Conservation (phyloP, 2,329 filamentous ascomycete genomes). For the Orbilia oligospora region DNA sequence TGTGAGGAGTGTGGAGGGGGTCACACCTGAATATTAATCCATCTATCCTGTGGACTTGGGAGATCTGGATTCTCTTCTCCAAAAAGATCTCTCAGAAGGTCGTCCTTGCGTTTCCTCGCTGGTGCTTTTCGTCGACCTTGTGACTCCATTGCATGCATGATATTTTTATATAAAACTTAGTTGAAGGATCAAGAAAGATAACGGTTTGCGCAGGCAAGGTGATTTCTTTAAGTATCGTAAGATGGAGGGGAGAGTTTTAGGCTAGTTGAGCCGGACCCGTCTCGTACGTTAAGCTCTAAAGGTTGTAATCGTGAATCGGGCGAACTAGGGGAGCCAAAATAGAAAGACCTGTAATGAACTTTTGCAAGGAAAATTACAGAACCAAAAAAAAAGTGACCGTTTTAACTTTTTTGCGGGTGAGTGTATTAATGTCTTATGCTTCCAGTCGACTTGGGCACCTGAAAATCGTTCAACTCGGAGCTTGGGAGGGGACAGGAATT, state of each 20-base stretch:
- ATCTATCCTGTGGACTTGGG: slow-evolving; percentile 58
- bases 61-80: slow-evolving; percentile 58
- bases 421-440: slow-evolving; percentile 46
- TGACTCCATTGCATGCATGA: slow-evolving; percentile 39
- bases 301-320: slow-evolving; percentile 1
- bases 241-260: slow-evolving; percentile 18
- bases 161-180: slow-evolving; percentile 6
- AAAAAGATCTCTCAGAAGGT: slow-evolving; percentile 56
- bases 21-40: slow-evolving; percentile 60
- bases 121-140: slow-evolving; percentile 50
- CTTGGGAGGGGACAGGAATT: slow-evolving; percentile 40
- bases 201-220: slow-evolving; percentile 16
- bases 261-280: slow-evolving; percentile 19
- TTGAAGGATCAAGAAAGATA: background rate
- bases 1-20: background rate
- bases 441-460: slow-evolving; percentile 44
- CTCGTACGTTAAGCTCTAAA: slow-evolving; percentile 1
- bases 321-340: slow-evolving; percentile 9
- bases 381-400: slow-evolving; percentile 26
- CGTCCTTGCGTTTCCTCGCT: slow-evolving; percentile 58
- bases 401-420: slow-evolving; percentile 22
- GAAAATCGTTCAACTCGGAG: slow-evolving; percentile 61
- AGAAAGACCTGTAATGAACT: slow-evolving; percentile 26
- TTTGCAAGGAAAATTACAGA: slow-evolving; percentile 32
- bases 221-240: slow-evolving; percentile 23